Conservation (phyloP, 2,329 filamentous ascomycete genomes). For the Claviceps africana region DNA sequence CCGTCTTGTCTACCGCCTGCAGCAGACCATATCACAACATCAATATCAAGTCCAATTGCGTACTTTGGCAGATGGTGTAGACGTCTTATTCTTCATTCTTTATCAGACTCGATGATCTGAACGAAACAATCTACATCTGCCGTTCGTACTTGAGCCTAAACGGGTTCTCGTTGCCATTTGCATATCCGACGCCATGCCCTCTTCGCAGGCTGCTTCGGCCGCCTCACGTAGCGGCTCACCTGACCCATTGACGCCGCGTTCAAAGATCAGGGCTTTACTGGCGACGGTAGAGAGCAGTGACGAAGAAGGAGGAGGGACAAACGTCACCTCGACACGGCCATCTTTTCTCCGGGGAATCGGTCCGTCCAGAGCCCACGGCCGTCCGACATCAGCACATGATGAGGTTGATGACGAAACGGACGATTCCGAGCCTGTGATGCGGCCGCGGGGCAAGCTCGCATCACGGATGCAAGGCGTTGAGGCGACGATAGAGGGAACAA, state of each 20-base stretch:
- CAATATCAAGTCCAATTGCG: background rate
- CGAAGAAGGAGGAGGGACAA: slow-evolving; percentile 24
- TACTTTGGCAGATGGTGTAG: background rate
- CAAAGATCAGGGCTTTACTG: slow-evolving; percentile 41
- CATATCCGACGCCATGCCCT: slow-evolving; percentile 28
- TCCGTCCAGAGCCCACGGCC: background rate
- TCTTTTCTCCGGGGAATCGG: background rate
- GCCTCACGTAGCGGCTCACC: slow-evolving; percentile 27
- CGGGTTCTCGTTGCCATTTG: background rate
- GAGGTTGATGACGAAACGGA: slow-evolving; percentile 26
- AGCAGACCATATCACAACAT: background rate
- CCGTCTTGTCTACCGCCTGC: background rate
- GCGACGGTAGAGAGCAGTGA: slow-evolving; percentile 36
- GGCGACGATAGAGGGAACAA: slow-evolving; percentile 6
- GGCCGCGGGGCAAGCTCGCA: slow-evolving; percentile 50
- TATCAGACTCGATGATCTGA: background rate
- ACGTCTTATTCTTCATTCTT: background rate
- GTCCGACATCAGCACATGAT: slow-evolving; percentile 15
- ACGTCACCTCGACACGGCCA: slow-evolving; percentile 5
- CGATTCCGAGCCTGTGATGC: slow-evolving; percentile 22
- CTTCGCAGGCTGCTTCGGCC: slow-evolving; percentile 32
- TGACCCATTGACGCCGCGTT: slow-evolving; percentile 34
- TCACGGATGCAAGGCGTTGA: slow-evolving; percentile 41
- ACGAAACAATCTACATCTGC: background rate
- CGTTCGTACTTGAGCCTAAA: background rate